Evolutionary conservation across 1,139 yeast genomes (phyloP), one percentile per base, ranked within the genome.

Genomic region (Sugiyamaella paludigena): DNA sequence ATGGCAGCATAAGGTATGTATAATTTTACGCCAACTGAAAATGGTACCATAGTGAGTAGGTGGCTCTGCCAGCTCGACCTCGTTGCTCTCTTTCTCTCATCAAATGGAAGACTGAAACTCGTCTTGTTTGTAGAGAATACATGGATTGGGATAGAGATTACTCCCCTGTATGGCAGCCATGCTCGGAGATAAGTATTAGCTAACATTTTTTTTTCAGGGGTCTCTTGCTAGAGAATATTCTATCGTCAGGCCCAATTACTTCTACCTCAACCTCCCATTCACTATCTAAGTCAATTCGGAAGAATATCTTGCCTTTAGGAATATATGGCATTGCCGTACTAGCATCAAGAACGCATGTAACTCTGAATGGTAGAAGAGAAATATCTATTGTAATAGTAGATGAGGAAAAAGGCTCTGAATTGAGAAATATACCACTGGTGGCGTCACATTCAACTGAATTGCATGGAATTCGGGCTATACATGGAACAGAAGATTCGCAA

Each of bases 401-500:
- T 13, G 32, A 24, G 24, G 32, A 39, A 12, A 11, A 1, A 10
- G 33, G 33, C 9, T 35, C 35, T 9, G 19, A 12, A 11, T 34
- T 16, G 9, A 8, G 24, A 10, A n/a, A 24, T 12, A 32, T 24
- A 11, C 15, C 28, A 4, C 13, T 45, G 6, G 43, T 29, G n/a
- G 46, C 44, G 6, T 41, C 53, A 13, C 50, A 54, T 36, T 46
- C 56, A 4, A 45, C 45, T 33, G 55, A 55, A 30, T 39, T 57
- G 5, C 48, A 49, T 7, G 61, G 61, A 1, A 51, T 58, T 19
- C 47, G 56, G 6, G 49, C 49, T 9, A 46, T 52, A 16, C 38
- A 45, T 2, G 46, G 44, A 8, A 31, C 36, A 7, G 31, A 35
- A 1, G 35, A 24, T 7, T 47, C 51, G 4, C 33, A 51, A 30